phyloP scores from a whole-genome alignment of 306 rosid species.

The Prunus padus region DNA sequence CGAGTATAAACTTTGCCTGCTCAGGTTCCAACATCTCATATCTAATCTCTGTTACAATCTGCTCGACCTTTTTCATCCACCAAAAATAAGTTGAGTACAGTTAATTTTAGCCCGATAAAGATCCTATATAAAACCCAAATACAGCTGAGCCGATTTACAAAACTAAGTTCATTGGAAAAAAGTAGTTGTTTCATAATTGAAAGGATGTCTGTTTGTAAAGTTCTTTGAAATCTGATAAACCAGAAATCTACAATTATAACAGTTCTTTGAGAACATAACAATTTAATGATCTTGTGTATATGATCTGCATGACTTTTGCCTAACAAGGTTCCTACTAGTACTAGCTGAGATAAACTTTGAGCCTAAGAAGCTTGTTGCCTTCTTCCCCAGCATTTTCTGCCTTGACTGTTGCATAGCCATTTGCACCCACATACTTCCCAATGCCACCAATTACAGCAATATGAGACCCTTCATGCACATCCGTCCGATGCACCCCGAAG shows the following conservation, averaged over 20 bases:
- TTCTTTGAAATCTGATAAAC: background rate
- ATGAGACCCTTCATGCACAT: conserved; percentile 64
- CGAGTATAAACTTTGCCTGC: too few relatives aligned
- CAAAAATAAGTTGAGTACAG: background rate
- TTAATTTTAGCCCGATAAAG: background rate
- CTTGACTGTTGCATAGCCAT: conserved; percentile 79
- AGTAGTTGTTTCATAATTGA: background rate
- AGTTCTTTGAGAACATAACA: background rate
- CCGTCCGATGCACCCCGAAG: conserved; percentile 56
- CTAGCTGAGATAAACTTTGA: conserved; percentile 67
- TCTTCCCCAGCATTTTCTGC: conserved; percentile 30
- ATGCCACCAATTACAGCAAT: conserved; percentile 80
- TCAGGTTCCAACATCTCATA: too few relatives aligned
- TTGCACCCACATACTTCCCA: conserved; percentile 68
- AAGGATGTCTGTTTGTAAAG: background rate
- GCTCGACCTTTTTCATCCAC: background rate
- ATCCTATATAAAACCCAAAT: background rate
- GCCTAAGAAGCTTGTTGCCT: conserved; percentile 40
- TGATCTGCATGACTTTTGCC: background rate
- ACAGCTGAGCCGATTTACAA: background rate
- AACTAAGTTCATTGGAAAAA: background rate
- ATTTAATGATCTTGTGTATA: background rate
- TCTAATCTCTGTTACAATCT: background rate
- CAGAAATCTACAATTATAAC: background rate
- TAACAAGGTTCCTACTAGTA: background rate